Base-by-base conservation (phyloP, 2,329 filamentous ascomycete genomes). In the Chrysoporthe puriensis region DNA sequence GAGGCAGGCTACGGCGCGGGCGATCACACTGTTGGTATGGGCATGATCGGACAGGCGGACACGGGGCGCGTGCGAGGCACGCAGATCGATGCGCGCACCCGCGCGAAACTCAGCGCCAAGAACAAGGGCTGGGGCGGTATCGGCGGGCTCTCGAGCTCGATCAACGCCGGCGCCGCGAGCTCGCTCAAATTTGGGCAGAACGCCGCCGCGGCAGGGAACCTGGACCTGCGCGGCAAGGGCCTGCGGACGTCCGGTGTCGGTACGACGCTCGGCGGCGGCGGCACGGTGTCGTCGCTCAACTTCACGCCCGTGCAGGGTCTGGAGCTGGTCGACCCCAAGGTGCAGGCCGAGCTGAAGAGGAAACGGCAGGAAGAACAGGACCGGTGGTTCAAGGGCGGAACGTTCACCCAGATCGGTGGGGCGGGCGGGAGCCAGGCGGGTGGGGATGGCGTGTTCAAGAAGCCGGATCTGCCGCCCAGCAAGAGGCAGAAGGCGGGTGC, bases 331-430 rank as follows among this genome's bases (percentile, higher is more conserved):
- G 95, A 98, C 77, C 96, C 96, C 32, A 97, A 96, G 82, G 88
- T 92, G 67, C 90, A 94, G 73, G 92, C 93, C 8, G 94, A 97
- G 81, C 86, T 97, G 77, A 94, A 87, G 76, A 87, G 93, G 73
- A 98, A 98, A 83, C 85, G 94, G 71, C 96, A 97, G 77, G 94
- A 93, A 0, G 96, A 98, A 71, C 93, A 97, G 77, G 95, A 98
- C 76, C 85, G 93, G 48, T 99, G 94, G 91, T 99, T 99, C 83
- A 97, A 96, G 79, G 92, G 93, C 59, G 96, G 96, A n/a, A 94
- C 93, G 0, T 99, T 99, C 76, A 97, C 96, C 9, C 94, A 97
- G 78, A 87, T 97, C 66, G 89, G 89, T 11, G 81, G 82, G 16
- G 78, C 26, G 26, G 26, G 26, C 2, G 26, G 80, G 52, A 73